Percentiles rank a stretch among this genome's conserved stretches.
phyloP scores from a whole-genome alignment of 2,329 filamentous ascomycete genomes.

The Fusarium stilboides region DNA sequence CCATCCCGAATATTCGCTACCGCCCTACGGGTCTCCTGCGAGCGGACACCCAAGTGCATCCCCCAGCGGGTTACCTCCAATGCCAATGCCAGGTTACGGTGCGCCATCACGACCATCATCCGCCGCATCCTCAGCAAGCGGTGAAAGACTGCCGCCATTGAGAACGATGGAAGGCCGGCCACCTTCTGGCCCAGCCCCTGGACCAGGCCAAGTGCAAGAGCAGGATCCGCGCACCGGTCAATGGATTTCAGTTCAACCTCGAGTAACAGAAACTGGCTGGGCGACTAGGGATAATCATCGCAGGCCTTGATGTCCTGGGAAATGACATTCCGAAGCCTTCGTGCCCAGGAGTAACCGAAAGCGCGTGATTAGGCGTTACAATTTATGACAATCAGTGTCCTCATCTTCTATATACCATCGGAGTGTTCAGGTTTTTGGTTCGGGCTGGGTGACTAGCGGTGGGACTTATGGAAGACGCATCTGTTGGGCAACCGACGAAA shows the following conservation, averaged over 20 bases:
- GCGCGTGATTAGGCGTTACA: slow-evolving; percentile 6
- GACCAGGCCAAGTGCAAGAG: slow-evolving; percentile 52
- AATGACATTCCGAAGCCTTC: slow-evolving; percentile 21
- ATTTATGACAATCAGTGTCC: slow-evolving; percentile 20
- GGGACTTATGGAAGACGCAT: slow-evolving; percentile 50
- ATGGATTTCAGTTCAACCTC: slow-evolving; percentile 54
- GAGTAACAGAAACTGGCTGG: slow-evolving; percentile 56
- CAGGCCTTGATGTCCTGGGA: slow-evolving; percentile 43
- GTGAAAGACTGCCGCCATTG: slow-evolving; percentile 65
- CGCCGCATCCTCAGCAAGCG: slow-evolving; percentile 55
- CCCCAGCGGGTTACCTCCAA: slow-evolving; percentile 59
- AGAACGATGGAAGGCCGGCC: slow-evolving; percentile 60
- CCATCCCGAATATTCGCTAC: slow-evolving; percentile 59
- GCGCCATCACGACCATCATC: slow-evolving; percentile 57
- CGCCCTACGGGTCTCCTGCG: slow-evolving; percentile 57
- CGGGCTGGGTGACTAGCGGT: slow-evolving; percentile 40
- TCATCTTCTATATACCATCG: slow-evolving; percentile 46
- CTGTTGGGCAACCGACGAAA: slow-evolving; percentile 48
- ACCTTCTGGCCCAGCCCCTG: slow-evolving; percentile 43
- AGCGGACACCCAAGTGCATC: slow-evolving; percentile 51
- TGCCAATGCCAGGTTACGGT: slow-evolving; percentile 58
- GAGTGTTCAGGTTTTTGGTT: slow-evolving; percentile 41
- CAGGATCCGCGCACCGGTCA: slow-evolving; percentile 56
- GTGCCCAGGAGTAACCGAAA: background rate
- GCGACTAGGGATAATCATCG: slow-evolving; percentile 52